Evolutionary conservation across 331 rosid species (phyloP).

Genomic region (Ulmus americana): DNA sequence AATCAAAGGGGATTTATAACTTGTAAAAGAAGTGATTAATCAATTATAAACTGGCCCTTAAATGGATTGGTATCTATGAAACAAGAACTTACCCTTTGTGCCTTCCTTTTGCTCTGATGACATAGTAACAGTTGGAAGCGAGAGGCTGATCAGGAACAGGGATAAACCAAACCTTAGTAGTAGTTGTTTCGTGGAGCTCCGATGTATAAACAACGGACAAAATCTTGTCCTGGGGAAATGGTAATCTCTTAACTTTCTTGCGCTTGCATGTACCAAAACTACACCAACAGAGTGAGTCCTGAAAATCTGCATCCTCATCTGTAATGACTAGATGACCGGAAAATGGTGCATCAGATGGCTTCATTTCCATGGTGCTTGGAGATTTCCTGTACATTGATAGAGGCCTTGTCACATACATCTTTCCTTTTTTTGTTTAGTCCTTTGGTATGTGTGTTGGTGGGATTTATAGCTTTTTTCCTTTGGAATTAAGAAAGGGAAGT

Average conservation of each 20-base stretch:
- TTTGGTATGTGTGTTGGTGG: neutral
- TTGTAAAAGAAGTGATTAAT: too few species aligned
- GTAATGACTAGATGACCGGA: slow-evolving; percentile 65
- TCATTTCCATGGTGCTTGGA: slow-evolving; percentile 44
- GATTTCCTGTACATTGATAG: slow-evolving; percentile 66
- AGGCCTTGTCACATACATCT: slow-evolving; percentile 78
- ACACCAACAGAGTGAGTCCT: slow-evolving; percentile 53
- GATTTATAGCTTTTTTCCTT: slow-evolving; percentile 3
- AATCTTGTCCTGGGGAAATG: slow-evolving; percentile 70
- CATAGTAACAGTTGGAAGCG: slow-evolving; percentile 61
- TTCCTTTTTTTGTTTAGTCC: neutral
- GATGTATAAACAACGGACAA: slow-evolving; percentile 47
- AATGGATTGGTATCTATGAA: neutral
- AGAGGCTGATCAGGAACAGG: slow-evolving; percentile 77
- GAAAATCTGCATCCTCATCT: slow-evolving; percentile 74
- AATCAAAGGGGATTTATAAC: too few species aligned
- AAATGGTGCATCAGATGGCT: slow-evolving; percentile 57
- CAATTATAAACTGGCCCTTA: neutral
- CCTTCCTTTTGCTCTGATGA: slow-evolving; percentile 65
- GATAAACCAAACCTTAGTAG: slow-evolving; percentile 56
- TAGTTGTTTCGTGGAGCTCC: slow-evolving; percentile 39
- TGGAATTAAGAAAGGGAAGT: slow-evolving; percentile 21
- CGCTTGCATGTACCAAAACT: slow-evolving; percentile 29
- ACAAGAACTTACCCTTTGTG: slow-evolving; percentile 51
- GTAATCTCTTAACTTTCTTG: slow-evolving; percentile 48